Evolutionary conservation across 2,329 filamentous ascomycete genomes (phyloP), one percentile per base, ranked within the genome.

Genomic region (Trichoderma sp.): DNA sequence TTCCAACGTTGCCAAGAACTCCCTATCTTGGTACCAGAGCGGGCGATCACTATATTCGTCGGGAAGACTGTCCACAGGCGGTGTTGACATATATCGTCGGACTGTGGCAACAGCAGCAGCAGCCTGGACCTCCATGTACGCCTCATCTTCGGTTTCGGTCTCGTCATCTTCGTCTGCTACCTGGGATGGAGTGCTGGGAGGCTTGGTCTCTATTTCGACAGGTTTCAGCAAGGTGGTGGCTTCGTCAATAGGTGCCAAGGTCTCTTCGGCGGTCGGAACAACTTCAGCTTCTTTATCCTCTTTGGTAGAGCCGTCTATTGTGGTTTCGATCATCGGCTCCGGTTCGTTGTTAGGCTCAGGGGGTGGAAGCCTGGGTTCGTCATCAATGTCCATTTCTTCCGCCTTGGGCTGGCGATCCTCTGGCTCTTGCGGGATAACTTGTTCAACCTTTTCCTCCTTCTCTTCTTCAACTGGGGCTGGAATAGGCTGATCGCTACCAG

Each of bases 121-220:
- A 6, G 84, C 83, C 56, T 88, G 87, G 31, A 88, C 81, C n/a
- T 86, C 85, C 76, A 87, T 83, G 50, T 85, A 86, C n/a, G 88
- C 85, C 50, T 88, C 85, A 59, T 88, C 88, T 67, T 91, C 89
- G 8, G 88, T 86, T 76, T 90, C 88, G 3, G 88, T 90, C 65
- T 88, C 87, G 68, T 89, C 85, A 38, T 88, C 88, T 67, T 88
- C 87, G 21, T 88, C 86, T 35, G 85, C 85, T 35, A 85, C 83
- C 56, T 87, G 87, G 4, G 88, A 89, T 4, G 88, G 87, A 8
- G 86, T 89, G 75, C 85, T 89, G 0, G 85, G 84, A 6, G 81
- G 80, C 35, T 80, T 86, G n/a, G 82, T 81, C 33, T 73, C 79
- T n/a, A 75, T 72, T 64, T 84, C 83, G 8, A 77, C 80, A 6